Evolutionary conservation across 768 basidiomycete genomes (phyloP), one percentile per base, ranked within the genome.

Genomic region (Kwoniella dejecticola): DNA sequence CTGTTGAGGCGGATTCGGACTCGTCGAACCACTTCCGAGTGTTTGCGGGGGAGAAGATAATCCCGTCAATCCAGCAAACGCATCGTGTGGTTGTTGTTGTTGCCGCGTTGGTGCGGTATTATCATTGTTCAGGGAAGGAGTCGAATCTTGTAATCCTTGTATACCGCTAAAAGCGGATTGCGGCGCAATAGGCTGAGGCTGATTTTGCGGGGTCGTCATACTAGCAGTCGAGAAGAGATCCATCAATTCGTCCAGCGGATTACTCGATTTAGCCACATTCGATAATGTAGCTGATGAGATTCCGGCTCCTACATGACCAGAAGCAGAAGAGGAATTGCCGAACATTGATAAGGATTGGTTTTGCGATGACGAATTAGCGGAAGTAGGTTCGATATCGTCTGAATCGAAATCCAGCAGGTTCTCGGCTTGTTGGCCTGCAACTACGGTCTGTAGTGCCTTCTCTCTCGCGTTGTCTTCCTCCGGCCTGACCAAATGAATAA

Each of bases 361-460:
- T 27, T 15, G 36, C 1, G n/a, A n/a, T n/a, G 42, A 31, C 19
- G 57, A 48, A 15, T n/a, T 17, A n/a, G 62, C 63, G 4, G 88
- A 46, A 86, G 67, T 88, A 84, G 50, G 81, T 76, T 4, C 83
- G 79, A 2, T 86, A 55, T 79, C 78, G 56, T 79, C 78, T 67
- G 92, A 90, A 78, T 91, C 91, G 77, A 97, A 93, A 80, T 97
- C 93, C 62, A 97, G 87, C 4, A 96, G 81, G 77, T 98, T 97
- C 79, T 98, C 95, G 13, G 92, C 86, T 79, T 91, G 89, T 79
- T 93, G 90, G 10, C 95, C 95, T 2, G 87, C 87, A 24, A 85
- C 91, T 42, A 97, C 89, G 0, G 92, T 93, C 69, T 93, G 88
- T n/a, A 97, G 79, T 1, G 92, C 92, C 70, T 89, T 91, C 72